These are phyloP conservation scores for Suhomyces panamericanus DNA, from an alignment of 1,139 yeast species.

Conservation along the genomic window DNA sequence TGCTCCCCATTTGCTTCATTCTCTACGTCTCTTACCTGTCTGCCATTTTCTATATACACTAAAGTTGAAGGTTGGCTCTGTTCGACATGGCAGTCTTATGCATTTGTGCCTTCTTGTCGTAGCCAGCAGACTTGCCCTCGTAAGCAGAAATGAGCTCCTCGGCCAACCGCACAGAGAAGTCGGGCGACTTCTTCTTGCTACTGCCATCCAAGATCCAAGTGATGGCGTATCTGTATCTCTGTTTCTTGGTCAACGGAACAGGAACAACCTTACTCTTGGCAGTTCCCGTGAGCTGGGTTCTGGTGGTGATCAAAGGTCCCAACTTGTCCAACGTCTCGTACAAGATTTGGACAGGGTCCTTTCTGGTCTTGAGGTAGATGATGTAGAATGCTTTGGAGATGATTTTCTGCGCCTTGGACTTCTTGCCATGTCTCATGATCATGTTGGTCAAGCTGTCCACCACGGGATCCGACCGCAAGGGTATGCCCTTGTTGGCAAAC, in stretches of 20 bases:
- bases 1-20: too few relatives aligned
- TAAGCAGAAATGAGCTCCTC: conserved; percentile 82
- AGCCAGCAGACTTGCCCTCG: conserved; percentile 79
- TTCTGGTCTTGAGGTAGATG: conserved; percentile 67
- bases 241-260: conserved; percentile 76
- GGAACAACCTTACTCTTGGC: conserved; percentile 85
- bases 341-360: conserved; percentile 75
- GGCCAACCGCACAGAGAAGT: conserved; percentile 82
- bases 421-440: conserved; percentile 92
- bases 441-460: conserved; percentile 78
- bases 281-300: conserved; percentile 77
- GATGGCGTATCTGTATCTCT: conserved; percentile 84
- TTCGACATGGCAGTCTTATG: conserved; percentile 84
- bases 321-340: conserved; percentile 74
- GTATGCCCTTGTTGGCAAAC: conserved; percentile 56
- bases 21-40: neutral
- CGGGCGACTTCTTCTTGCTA: conserved; percentile 72
- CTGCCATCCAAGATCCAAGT: conserved; percentile 88
- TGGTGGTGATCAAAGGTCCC: conserved; percentile 83
- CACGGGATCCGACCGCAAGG: conserved; percentile 65
- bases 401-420: conserved; percentile 73
- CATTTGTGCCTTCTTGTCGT: conserved; percentile 78
- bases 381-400: conserved; percentile 79
- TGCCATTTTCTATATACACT: conserved; percentile 10
- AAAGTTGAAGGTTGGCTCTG: conserved; percentile 66